Percentiles rank a stretch among this genome's conserved stretches.
Evolutionary conservation across 2,329 filamentous ascomycete species (phyloP).

Genomic region (Talaromyces sp.): DNA sequence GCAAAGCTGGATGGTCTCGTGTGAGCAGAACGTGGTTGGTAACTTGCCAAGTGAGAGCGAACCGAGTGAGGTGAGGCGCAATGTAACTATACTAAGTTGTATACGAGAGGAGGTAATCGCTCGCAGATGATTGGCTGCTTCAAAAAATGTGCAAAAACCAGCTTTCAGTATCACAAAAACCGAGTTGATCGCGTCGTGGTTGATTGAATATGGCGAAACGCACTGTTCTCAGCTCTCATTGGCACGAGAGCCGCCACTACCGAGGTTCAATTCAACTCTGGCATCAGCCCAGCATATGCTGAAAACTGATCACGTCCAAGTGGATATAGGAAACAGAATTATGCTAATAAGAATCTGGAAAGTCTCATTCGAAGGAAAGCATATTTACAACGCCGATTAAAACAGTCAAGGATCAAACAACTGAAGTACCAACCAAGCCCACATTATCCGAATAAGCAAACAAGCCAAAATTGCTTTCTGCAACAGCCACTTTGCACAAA

Average conservation of each 20-base stretch:
- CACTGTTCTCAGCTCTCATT: background rate
- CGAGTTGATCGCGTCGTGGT: background rate
- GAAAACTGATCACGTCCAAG: background rate
- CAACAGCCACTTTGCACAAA: conserved; percentile 6
- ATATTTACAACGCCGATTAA: conserved; percentile 14
- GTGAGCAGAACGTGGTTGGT: background rate
- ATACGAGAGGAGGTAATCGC: background rate
- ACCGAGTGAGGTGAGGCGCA: background rate
- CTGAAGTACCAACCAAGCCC: conserved; percentile 10
- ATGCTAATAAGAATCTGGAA: background rate
- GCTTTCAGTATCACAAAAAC: no score
- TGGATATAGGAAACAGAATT: background rate
- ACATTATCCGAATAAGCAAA: background rate
- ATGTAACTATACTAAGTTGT: background rate
- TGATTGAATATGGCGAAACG: background rate
- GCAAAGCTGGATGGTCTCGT: background rate
- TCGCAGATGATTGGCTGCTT: background rate
- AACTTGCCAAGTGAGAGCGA: background rate
- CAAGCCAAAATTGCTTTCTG: conserved; percentile 2
- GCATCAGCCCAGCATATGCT: background rate
- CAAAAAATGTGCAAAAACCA: background rate
- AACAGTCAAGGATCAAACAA: conserved; percentile 7
- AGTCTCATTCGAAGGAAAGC: background rate
- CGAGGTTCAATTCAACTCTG: background rate
- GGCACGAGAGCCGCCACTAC: background rate